Base-by-base conservation (phyloP, 2,329 filamentous ascomycete species). In the Pseudogymnoascus pannorum region DNA sequence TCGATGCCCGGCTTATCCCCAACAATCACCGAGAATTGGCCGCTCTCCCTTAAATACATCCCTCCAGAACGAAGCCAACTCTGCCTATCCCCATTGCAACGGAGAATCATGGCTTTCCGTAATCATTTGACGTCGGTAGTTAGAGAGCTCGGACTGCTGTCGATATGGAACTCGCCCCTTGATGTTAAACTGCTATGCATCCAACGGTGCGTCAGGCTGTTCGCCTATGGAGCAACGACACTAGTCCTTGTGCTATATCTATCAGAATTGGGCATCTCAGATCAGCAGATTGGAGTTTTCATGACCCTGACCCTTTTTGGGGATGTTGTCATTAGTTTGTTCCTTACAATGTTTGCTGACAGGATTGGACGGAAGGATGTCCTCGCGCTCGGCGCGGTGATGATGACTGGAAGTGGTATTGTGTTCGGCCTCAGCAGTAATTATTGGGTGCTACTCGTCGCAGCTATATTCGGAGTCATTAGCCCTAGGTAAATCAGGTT, bases 261-360 rank as follows among this genome's bases (percentile, higher is more conserved):
- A 6, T 75, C 75, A 12, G 75, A 73, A 1, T 74, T 86, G 1
- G 75, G 72, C 7, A 75, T 81, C 42, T 77, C 81, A 1, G 76
- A 83, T 62, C 74, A 78, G 0, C 74, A 73, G 31, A 82, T 84
- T 63, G 85, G 85, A 2, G 72, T 86, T 1, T 87, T 87, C 73
- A 87, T 87, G 84, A 86, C 83, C 0, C 69, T 87, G 64, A 88
- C 85, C 0, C 72, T 87, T 14, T 73, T 77, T 12, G 85, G 85
- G 24, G 85, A 87, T 70, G 78, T 82, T 3, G 68, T 76, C 42
- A 80, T 87, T 64, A 86, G 83, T 67, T 79, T 86, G 62, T 36
- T 82, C 20, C 75, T 87, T 54, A 85, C 84, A 0, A 68, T 84
- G 5, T 75, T 85, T 63, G 82, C 85, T 24, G 85, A 87, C 72